Percentiles rank a stretch among this genome's conserved stretches.
Evolutionary conservation across 768 basidiomycete species (phyloP).

Genomic region (Mrakia hoshinonis): DNA sequence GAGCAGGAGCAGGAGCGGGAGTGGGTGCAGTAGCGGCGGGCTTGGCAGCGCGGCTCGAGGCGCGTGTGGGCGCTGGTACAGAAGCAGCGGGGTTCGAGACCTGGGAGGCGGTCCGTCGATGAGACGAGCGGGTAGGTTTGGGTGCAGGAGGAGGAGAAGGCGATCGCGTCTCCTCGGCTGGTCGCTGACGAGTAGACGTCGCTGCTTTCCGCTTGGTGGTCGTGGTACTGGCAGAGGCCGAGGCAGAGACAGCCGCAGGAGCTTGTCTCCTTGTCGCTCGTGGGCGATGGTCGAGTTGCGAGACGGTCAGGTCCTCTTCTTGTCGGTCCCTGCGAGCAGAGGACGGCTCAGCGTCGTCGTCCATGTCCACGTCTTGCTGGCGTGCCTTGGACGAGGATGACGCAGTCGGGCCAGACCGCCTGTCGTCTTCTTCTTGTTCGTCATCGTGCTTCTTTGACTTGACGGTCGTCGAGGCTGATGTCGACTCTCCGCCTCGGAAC

Average conservation of each 20-base stretch:
- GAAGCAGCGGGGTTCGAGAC: not conserved
- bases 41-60: not conserved
- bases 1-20: not conserved
- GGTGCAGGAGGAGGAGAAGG: not conserved
- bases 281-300: not conserved
- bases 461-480: not conserved
- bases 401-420: not conserved
- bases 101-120: slow-evolving; percentile 12
- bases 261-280: not conserved
- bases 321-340: not conserved
- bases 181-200: not conserved
- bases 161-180: not conserved
- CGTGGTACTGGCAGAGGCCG: not conserved
- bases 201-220: not conserved
- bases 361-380: not conserved
- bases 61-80: not conserved
- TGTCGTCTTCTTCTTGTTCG: slow-evolving; percentile 1
- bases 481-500: not conserved
- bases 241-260: too few relatives aligned
- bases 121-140: slow-evolving; percentile 9
- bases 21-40: not conserved
- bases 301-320: not conserved
- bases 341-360: not conserved
- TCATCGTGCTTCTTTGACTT: not conserved
- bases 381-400: not conserved